Percentiles rank a stretch among this genome's conserved stretches.
phyloP scores from a whole-genome alignment of 129 eudicot genomes.

The Centrapalus pauciflorus region DNA sequence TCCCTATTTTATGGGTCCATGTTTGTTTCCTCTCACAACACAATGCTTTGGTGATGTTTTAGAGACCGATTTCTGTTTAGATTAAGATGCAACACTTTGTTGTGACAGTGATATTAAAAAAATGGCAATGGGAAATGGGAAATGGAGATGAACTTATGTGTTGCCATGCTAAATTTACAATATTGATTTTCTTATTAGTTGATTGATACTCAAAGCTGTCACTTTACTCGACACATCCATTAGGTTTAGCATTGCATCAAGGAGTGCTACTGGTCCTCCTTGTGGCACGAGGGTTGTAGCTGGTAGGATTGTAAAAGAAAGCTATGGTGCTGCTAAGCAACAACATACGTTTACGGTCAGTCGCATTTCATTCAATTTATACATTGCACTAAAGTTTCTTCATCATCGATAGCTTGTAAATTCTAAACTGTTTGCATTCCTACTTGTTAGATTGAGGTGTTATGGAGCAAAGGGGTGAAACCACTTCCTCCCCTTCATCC shows the following conservation, averaged over 20 bases:
- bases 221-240: too few relatives aligned
- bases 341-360: constrained; percentile 87
- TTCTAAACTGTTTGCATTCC: not conserved
- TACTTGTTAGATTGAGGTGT: constrained; percentile 67
- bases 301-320: constrained; percentile 89
- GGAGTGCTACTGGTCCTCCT: constrained; percentile 80
- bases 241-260: constrained; percentile 80
- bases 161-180: not conserved
- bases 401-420: not conserved
- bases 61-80: too few relatives aligned
- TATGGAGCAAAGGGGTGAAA: constrained; percentile 87
- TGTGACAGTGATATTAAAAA: too few relatives aligned
- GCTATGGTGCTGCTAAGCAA: constrained; percentile 95
- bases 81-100: too few relatives aligned
- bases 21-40: too few relatives aligned
- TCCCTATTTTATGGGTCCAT: too few relatives aligned
- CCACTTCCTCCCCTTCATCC: constrained; percentile 92
- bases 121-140: not conserved
- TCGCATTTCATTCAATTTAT: not conserved
- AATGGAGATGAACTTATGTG: not conserved
- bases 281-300: constrained; percentile 74
- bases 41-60: too few relatives aligned
- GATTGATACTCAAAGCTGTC: not conserved
- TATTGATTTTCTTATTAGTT: not conserved
- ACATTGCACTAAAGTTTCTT: not conserved